phyloP scores from a whole-genome alignment of 495 filamentous ascomycete genomes.

The Penicillium daleae region DNA sequence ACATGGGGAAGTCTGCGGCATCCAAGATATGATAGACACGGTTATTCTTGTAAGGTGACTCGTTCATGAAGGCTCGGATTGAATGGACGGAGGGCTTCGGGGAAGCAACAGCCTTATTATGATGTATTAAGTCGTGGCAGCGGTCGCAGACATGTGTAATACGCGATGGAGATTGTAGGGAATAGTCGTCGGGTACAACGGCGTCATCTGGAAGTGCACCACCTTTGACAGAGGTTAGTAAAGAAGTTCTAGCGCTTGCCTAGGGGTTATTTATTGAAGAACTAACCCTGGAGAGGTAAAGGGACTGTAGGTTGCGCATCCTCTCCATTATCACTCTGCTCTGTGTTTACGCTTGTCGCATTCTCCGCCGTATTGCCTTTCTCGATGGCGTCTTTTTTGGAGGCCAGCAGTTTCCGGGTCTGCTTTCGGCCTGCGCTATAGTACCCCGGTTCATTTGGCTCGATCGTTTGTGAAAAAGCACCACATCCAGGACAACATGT shows the following conservation, averaged over 20 bases:
- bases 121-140: slow-evolving; percentile 80
- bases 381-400: slow-evolving; percentile 48
- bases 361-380: slow-evolving; percentile 22
- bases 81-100: slow-evolving; percentile 76
- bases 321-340: not conserved
- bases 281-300: slow-evolving; percentile 29
- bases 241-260: slow-evolving; percentile 3
- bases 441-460: slow-evolving; percentile 75
- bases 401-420: slow-evolving; percentile 39
- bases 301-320: slow-evolving; percentile 16
- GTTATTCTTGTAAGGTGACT: slow-evolving; percentile 84
- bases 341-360: slow-evolving; percentile 16
- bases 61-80: slow-evolving; percentile 77
- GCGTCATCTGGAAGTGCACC: slow-evolving; percentile 45
- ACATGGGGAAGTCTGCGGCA: slow-evolving; percentile 95
- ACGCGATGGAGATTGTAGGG: slow-evolving; percentile 23
- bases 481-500: slow-evolving; percentile 83
- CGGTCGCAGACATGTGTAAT: slow-evolving; percentile 70
- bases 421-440: slow-evolving; percentile 63
- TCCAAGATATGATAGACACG: slow-evolving; percentile 98
- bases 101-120: slow-evolving; percentile 69
- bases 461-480: slow-evolving; percentile 73
- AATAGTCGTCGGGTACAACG: slow-evolving; percentile 27
- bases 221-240: slow-evolving; percentile 21
- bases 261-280: not conserved